Conservation (phyloP, 345 rosid genomes). For the Combretum micranthum region DNA sequence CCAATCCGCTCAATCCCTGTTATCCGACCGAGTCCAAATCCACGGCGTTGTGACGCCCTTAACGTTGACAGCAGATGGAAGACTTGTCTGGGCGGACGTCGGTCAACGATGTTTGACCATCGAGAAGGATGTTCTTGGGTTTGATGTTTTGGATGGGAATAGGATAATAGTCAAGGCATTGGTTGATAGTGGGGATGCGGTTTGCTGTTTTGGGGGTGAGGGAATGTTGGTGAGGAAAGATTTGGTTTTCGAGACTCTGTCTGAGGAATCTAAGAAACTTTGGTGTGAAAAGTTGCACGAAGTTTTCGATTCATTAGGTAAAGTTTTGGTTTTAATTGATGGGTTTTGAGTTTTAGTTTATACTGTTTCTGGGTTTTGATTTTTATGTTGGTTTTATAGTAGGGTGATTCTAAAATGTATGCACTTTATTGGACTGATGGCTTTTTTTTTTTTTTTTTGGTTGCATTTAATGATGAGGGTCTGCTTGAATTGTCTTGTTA, state of each 20-base stretch:
- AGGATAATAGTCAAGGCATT: conserved; percentile 45
- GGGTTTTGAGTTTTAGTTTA: background rate
- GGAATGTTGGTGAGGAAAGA: conserved; percentile 56
- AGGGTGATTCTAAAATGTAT: background rate
- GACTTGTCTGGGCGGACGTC: conserved; percentile 40
- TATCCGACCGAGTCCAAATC: conserved; percentile 48
- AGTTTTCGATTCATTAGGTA: conserved; percentile 60
- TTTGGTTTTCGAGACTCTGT: conserved; percentile 61
- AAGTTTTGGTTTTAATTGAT: background rate
- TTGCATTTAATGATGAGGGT: no score
- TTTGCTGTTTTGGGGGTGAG: conserved; percentile 39
- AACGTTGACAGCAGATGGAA: conserved; percentile 48
- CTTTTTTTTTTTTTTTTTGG: no score
- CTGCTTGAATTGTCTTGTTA: no score
- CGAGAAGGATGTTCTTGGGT: conserved; percentile 64
- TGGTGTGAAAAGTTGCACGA: conserved; percentile 62
- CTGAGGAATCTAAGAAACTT: conserved; percentile 42
- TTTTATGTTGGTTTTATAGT: background rate
- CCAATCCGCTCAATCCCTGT: conserved; percentile 5
- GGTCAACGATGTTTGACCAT: conserved; percentile 31
- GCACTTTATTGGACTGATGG: no score
- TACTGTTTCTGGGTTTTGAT: background rate
- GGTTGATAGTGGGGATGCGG: conserved; percentile 27
- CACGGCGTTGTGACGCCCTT: conserved; percentile 31
- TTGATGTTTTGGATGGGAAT: conserved; percentile 45